Evolutionary conservation across 768 basidiomycete species (phyloP).

Genomic region (Zangia roseola): DNA sequence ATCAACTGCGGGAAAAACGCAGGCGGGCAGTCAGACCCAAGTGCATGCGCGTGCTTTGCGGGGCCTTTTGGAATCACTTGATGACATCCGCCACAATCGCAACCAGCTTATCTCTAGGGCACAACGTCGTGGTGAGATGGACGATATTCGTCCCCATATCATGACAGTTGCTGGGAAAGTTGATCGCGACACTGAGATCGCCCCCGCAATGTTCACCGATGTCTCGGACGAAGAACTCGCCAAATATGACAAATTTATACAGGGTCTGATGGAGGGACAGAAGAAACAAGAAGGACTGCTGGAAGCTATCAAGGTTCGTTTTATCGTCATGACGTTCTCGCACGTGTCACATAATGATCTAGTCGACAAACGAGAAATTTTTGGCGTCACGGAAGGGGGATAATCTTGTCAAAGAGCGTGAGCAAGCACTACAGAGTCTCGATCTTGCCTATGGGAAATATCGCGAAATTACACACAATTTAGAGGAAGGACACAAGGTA

Average conservation of each 20-base stretch:
- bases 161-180: conserved; percentile 63
- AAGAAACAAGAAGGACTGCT: conserved; percentile 66
- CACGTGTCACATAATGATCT: conserved; percentile 16
- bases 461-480: conserved; percentile 76
- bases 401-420: conserved; percentile 72
- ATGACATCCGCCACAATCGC: conserved; percentile 63
- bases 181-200: conserved; percentile 65
- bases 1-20: conserved; percentile 29
- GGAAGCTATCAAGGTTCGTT: conserved; percentile 62
- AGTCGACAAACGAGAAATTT: conserved; percentile 71
- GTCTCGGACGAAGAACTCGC: conserved; percentile 73
- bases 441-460: conserved; percentile 88
- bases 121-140: conserved; percentile 55
- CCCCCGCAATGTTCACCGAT: conserved; percentile 87
- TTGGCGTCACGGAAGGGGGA: conserved; percentile 77
- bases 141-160: conserved; percentile 74
- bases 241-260: conserved; percentile 79
- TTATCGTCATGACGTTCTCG: neutral
- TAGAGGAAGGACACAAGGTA: conserved; percentile 88
- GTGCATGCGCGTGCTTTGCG: conserved; percentile 70
- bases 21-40: conserved; percentile 50
- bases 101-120: conserved; percentile 64
- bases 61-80: conserved; percentile 73
- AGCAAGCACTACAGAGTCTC: conserved; percentile 76
- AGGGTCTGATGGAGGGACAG: conserved; percentile 51